A percentile compares a stretch with the other conserved stretches of the same genome.
Conservation (phyloP, 1,284 basidiomycete species). For the Moesziomyces parantarcticus region DNA sequence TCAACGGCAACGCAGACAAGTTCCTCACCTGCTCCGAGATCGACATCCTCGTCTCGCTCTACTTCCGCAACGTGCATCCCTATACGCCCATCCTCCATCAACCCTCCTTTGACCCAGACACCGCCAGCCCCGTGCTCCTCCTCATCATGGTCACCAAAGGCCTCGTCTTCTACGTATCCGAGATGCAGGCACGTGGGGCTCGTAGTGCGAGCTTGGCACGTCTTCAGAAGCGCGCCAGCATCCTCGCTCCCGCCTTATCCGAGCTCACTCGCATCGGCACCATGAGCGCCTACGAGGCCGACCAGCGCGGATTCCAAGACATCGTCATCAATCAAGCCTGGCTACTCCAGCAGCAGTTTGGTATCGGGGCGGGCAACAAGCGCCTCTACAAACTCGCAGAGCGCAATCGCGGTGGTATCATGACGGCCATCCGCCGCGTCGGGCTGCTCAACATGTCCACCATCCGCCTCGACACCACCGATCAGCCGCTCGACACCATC, state of each 20-base stretch:
- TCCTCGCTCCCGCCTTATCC: conserved; percentile 16
- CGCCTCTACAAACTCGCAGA: conserved; percentile 25
- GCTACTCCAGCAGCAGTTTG: conserved; percentile 22
- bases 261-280: conserved; percentile 25
- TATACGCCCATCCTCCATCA: conserved; percentile 16
- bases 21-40: conserved; percentile 15
- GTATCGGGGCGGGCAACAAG: conserved; percentile 21
- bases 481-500: background rate
- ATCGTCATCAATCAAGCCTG: conserved; percentile 23
- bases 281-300: conserved; percentile 29
- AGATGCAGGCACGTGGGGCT: conserved; percentile 8
- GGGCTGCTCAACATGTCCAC: conserved; percentile 12
- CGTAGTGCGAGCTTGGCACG: conserved; percentile 3
- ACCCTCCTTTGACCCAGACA: conserved; percentile 15
- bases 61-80: conserved; percentile 14
- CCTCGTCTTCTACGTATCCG: conserved; percentile 17
- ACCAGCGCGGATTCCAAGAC: conserved; percentile 20
- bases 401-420: conserved; percentile 23
- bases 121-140: conserved; percentile 10
- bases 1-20: conserved; percentile 5
- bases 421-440: conserved; percentile 19
- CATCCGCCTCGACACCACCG: background rate
- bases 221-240: conserved; percentile 7
- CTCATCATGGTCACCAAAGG: conserved; percentile 22
- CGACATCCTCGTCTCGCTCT: conserved; percentile 17